A percentile compares a stretch with the other conserved stretches of the same genome.
These are phyloP conservation scores for Aristolochia fimbriata DNA, from an alignment of 164 flowering plant genomes.

Conservation along the genomic window DNA sequence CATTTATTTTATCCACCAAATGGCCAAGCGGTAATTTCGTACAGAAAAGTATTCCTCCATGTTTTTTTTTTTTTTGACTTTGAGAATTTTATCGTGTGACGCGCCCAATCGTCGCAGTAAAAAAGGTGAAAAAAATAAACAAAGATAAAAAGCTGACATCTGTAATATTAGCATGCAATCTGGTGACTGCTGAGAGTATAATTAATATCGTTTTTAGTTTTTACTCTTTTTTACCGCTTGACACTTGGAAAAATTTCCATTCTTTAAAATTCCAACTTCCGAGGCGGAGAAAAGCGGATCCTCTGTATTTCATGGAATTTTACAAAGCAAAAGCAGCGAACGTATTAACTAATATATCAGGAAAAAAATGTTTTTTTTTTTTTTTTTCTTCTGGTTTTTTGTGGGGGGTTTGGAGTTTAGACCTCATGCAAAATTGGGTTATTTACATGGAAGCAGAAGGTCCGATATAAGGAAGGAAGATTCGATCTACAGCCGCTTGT, in stretches of 20 bases:
- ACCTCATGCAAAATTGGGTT: slow-evolving; percentile 21
- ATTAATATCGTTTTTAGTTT: not conserved
- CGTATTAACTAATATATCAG: not conserved
- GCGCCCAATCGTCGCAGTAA: not conserved
- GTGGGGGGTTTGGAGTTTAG: not conserved
- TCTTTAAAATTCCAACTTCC: no score
- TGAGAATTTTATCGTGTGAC: not conserved
- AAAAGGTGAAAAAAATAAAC: no score
- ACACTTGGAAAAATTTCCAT: no score
- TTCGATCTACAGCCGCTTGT: not conserved
- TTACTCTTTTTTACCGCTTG: not conserved
- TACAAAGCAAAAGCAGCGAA: slow-evolving; percentile 2
- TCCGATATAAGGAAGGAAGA: not conserved
- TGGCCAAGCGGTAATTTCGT: no score
- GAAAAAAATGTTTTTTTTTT: not conserved
- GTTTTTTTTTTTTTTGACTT: no score
- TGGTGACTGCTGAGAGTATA: not conserved
- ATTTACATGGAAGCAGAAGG: slow-evolving; percentile 12
- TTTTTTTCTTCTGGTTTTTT: no score
- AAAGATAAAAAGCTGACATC: slow-evolving; percentile 1
- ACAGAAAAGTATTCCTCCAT: no score
- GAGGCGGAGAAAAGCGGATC: not conserved
- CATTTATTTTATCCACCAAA: no score
- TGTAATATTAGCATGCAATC: slow-evolving; percentile 1
- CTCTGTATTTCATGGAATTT: not conserved